Evolutionary conservation across 805 yeast species (phyloP).

Genomic region (Candida ipomoeae): DNA sequence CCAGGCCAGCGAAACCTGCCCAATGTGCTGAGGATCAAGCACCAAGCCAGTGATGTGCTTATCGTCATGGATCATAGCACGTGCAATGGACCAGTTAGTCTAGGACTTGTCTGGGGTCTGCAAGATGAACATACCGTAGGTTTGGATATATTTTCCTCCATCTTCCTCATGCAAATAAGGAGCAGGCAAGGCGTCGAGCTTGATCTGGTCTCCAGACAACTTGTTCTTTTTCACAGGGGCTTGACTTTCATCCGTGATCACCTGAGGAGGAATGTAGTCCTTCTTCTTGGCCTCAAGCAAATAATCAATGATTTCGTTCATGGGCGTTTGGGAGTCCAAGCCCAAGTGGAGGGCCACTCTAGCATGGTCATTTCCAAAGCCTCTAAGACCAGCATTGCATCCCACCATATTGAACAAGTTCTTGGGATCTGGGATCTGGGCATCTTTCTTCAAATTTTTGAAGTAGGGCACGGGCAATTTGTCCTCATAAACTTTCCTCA

Average conservation of each 20-base stretch:
- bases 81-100: constrained; percentile 28
- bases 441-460: constrained; percentile 18
- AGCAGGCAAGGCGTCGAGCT: constrained; percentile 17
- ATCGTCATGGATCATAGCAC: constrained; percentile 22
- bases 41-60: constrained; percentile 24
- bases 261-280: constrained; percentile 14
- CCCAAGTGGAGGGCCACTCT: constrained; percentile 24
- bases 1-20: constrained; percentile 22
- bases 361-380: constrained; percentile 20
- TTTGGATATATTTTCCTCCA: constrained; percentile 25
- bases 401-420: constrained; percentile 21
- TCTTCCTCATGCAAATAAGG: constrained; percentile 21
- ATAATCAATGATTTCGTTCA: constrained; percentile 20
- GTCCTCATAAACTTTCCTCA: constrained; percentile 22
- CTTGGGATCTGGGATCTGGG: constrained; percentile 4
- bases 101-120: constrained; percentile 24
- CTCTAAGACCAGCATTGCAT: constrained; percentile 21
- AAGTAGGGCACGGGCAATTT: constrained; percentile 21
- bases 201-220: constrained; percentile 17
- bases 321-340: constrained; percentile 18
- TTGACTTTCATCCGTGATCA: constrained; percentile 5
- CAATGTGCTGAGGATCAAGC: constrained; percentile 23
- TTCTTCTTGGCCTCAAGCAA: constrained; percentile 17
- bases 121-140: constrained; percentile 24
- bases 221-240: constrained; percentile 21